Evolutionary conservation across 2,329 filamentous ascomycete species (phyloP), one percentile per base, ranked within the genome.

Genomic region (Akanthomyces lecanii): DNA sequence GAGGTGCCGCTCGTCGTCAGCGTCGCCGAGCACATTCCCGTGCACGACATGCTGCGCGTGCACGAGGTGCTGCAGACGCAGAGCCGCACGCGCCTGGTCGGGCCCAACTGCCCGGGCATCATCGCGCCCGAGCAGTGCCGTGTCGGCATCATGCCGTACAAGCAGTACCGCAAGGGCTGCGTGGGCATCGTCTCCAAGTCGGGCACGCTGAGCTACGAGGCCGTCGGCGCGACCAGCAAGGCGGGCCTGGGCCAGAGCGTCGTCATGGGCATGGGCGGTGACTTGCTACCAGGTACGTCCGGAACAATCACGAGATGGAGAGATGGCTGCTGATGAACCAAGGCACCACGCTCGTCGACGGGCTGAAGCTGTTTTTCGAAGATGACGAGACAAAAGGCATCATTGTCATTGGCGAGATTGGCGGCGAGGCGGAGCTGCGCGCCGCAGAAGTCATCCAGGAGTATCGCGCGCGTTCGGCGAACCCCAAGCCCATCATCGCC

Each of bases 21-120:
- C 6, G 90, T 94, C 7, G 89, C 90, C 6, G 90, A 94, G 72
- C 89, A 92, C 72, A 88, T 93, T 40, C 90, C 90, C 0, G 76
- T 92, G 21, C 89, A 92, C 72, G 89, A 93, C 70, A 88, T 93
- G 71, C 80, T 93, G 67, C 83, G 89, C 76, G 76, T 82, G 58
- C 87, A 91, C 58, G 86, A 87, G 28, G 86, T 91, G 55, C 80
- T 93, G 5, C 80, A 85, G 65, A 89, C 88, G 0, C 90, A 93
- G 71, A 87, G 82, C 1, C 88, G 84, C 67, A 90, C 88, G 0
- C 80, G 90, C 7, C 80, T 94, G 0, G 88, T 94, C 0, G 90
- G 90, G 1, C 88, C 90, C n/a, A 94, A 93, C 71, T 89, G 88
- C 23, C 89, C 90, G 0, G 90, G 90, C 0, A 92, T 94, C 65